A percentile compares a stretch with the other conserved stretches of the same genome.
Evolutionary conservation across 148 eudicot genomes (phyloP).

Genomic region (Amaranthus hypochondriacus): DNA sequence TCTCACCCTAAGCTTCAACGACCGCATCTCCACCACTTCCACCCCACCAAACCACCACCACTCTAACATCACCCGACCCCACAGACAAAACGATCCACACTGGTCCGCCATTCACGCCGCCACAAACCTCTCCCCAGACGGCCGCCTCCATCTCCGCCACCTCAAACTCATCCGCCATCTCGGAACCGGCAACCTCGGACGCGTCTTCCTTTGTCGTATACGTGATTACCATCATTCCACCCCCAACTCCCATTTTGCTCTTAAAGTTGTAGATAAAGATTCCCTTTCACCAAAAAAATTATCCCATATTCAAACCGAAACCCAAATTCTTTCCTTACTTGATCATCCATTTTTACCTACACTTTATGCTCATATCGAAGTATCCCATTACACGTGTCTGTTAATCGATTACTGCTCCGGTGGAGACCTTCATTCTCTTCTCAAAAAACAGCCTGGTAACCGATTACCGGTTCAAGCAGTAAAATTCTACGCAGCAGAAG

Average conservation of each 20-base stretch:
- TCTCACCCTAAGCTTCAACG: slow-evolving; percentile 54
- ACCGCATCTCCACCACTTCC: slow-evolving; percentile 25
- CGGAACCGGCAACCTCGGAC: slow-evolving; percentile 79
- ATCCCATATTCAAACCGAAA: slow-evolving; percentile 58
- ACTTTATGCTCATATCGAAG: slow-evolving; percentile 73
- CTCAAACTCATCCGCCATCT: slow-evolving; percentile 71
- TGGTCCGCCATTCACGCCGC: slow-evolving; percentile 72
- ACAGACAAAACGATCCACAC: slow-evolving; percentile 49
- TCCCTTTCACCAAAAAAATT: slow-evolving; percentile 53
- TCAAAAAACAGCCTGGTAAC: slow-evolving; percentile 47
- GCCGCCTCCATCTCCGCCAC: slow-evolving; percentile 72
- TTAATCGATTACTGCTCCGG: slow-evolving; percentile 73
- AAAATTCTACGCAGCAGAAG: slow-evolving; percentile 65
- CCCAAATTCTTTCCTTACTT: slow-evolving; percentile 48
- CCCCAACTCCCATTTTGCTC: slow-evolving; percentile 42
- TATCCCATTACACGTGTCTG: slow-evolving; percentile 77
- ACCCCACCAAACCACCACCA: slow-evolving; percentile 24
- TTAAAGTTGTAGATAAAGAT: slow-evolving; percentile 72
- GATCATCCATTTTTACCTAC: slow-evolving; percentile 89
- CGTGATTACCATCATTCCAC: slow-evolving; percentile 54
- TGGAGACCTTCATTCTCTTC: slow-evolving; percentile 64
- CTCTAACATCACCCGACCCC: slow-evolving; percentile 45
- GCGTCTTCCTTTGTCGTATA: slow-evolving; percentile 73
- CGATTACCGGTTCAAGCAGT: slow-evolving; percentile 53
- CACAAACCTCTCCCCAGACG: slow-evolving; percentile 53